A percentile compares a stretch with the other conserved stretches of the same genome.
phyloP scores from a whole-genome alignment of 2,329 filamentous ascomycete species.

The Exserohilum rostratum region DNA sequence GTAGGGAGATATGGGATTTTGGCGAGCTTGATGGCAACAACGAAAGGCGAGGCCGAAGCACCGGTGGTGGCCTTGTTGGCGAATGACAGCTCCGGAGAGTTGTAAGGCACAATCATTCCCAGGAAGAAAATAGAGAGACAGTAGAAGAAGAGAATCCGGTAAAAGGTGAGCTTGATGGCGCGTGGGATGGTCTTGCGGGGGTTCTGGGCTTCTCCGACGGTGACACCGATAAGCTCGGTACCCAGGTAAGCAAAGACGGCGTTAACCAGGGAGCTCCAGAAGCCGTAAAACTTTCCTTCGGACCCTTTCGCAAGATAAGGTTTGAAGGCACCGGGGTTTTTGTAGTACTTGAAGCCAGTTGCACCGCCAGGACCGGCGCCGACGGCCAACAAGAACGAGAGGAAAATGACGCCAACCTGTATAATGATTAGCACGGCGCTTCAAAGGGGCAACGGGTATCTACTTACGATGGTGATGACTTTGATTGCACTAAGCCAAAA shows the following conservation, averaged over 20 bases:
- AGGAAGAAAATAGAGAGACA: constrained; percentile 74
- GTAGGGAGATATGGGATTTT: constrained; percentile 67
- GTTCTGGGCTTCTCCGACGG: constrained; percentile 79
- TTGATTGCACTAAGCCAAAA: constrained; percentile 58
- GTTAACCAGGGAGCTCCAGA: constrained; percentile 74
- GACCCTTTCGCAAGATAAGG: constrained; percentile 44
- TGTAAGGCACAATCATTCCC: constrained; percentile 77
- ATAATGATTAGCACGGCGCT: background rate
- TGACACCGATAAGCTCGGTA: constrained; percentile 76
- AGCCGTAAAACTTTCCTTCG: constrained; percentile 52
- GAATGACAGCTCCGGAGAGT: constrained; percentile 65
- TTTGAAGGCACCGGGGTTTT: constrained; percentile 53
- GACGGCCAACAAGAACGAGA: constrained; percentile 52
- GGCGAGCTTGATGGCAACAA: constrained; percentile 71
- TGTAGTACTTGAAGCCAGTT: constrained; percentile 55
- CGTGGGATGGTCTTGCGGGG: constrained; percentile 76
- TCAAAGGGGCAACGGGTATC: background rate
- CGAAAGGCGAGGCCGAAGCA: constrained; percentile 73
- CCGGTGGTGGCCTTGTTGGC: constrained; percentile 55
- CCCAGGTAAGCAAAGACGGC: constrained; percentile 79
- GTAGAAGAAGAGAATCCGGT: constrained; percentile 83
- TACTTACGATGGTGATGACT: constrained; percentile 50
- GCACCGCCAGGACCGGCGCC: constrained; percentile 51
- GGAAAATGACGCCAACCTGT: constrained; percentile 52
- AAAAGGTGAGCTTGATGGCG: constrained; percentile 81